Evolutionary conservation across 2,329 filamentous ascomycete genomes (phyloP).

Genomic region (Colletotrichum graminicola): DNA sequence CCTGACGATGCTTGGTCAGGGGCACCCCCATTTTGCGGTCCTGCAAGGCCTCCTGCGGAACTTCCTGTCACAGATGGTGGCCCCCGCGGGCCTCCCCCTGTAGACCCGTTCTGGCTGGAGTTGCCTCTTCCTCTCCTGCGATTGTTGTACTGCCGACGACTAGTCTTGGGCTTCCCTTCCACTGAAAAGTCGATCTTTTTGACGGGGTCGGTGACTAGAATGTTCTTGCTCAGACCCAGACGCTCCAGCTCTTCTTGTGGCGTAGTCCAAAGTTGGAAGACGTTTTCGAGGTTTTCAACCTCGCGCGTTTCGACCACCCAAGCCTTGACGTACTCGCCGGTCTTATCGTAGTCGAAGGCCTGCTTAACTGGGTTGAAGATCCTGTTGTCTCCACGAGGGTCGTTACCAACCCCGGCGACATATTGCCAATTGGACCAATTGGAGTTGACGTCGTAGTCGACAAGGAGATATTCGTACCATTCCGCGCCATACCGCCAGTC

Average conservation of each 20-base stretch:
- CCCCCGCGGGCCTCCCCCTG: conserved; percentile 11
- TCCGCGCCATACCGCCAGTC: conserved; percentile 87
- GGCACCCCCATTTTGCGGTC: background rate
- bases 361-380: conserved; percentile 88
- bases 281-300: conserved; percentile 65
- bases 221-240: conserved; percentile 66
- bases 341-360: conserved; percentile 79
- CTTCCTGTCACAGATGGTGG: conserved; percentile 7
- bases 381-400: conserved; percentile 77
- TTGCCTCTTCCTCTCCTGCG: conserved; percentile 46
- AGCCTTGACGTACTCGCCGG: conserved; percentile 76
- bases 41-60: background rate
- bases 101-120: conserved; percentile 1
- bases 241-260: conserved; percentile 67
- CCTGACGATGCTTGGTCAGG: background rate
- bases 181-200: conserved; percentile 74
- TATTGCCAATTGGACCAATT: conserved; percentile 92
- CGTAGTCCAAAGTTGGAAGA: conserved; percentile 80
- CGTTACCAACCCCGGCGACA: conserved; percentile 82
- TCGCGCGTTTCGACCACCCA: conserved; percentile 78
- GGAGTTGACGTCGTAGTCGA: conserved; percentile 81
- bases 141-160: conserved; percentile 49
- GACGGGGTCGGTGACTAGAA: conserved; percentile 77
- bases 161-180: conserved; percentile 60
- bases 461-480: conserved; percentile 82